A percentile compares a stretch with the other conserved stretches of the same genome.
Evolutionary conservation across 345 rosid species (phyloP).

Genomic region (Acer saccharum): DNA sequence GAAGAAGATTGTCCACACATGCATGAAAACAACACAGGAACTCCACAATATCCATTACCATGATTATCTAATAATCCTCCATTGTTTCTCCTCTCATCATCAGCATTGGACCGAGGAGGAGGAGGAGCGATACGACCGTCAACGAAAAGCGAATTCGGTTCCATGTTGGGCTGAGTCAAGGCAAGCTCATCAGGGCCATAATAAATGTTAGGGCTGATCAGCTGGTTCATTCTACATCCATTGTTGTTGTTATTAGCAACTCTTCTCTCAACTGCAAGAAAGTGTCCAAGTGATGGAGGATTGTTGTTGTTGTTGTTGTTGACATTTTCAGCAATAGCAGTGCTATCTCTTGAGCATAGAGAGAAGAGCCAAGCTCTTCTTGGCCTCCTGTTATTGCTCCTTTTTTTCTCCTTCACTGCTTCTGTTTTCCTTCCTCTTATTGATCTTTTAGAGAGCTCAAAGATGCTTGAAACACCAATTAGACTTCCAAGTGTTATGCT

Average conservation of each 20-base stretch:
- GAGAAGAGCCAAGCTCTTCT: slow-evolving; percentile 54
- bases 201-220: slow-evolving; percentile 19
- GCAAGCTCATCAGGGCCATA: slow-evolving; percentile 33
- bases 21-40: slow-evolving; percentile 35
- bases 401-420: slow-evolving; percentile 28
- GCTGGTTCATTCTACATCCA: slow-evolving; percentile 29
- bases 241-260: slow-evolving; percentile 21
- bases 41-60: slow-evolving; percentile 24
- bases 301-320: slow-evolving; percentile 11
- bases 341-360: slow-evolving; percentile 45
- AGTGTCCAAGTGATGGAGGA: slow-evolving; percentile 50
- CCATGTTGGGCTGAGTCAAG: slow-evolving; percentile 17
- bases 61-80: slow-evolving; percentile 15
- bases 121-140: slow-evolving; percentile 53
- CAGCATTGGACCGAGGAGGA: slow-evolving; percentile 15
- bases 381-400: slow-evolving; percentile 16
- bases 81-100: slow-evolving; percentile 17
- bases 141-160: slow-evolving; percentile 46
- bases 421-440: slow-evolving; percentile 38
- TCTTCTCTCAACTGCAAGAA: slow-evolving; percentile 56
- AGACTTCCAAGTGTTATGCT: slow-evolving; percentile 70
- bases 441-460: slow-evolving; percentile 58
- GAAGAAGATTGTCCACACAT: slow-evolving; percentile 38
- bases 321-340: slow-evolving; percentile 27
- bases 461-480: slow-evolving; percentile 53